Evolutionary conservation across 2,329 filamentous ascomycete species (phyloP), one percentile per base, ranked within the genome.

Genomic region (Monilinia fructigena): DNA sequence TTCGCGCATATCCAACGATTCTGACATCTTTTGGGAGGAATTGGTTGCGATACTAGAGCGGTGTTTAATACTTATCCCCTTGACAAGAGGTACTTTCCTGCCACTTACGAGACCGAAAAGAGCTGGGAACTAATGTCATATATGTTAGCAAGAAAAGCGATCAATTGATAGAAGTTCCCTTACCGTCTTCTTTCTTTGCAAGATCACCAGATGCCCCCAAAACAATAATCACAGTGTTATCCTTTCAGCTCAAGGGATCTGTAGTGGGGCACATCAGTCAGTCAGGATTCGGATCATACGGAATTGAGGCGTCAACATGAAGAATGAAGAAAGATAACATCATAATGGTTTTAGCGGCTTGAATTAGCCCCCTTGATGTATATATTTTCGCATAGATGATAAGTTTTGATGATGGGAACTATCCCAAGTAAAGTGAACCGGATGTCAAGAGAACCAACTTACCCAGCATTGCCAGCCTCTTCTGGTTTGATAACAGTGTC

Each of bases 161-260:
- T 56, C 20, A 55, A 20, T 26, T 26, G 42, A 5, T 28, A 40
- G 48, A 63, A 52, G 35, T 28, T 35, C 31, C 61, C 70, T 78
- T 87, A 96, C 93, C 55, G 95, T 99, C 89, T 99, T 99, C 89
- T 99, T 99, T 99, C 86, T 99, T 99, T 62, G 95, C 95, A 73
- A 99, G 83, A 84, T 99, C 95, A 76, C 95, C 95, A 63, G 95
- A 99, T 72, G 95, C 95, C 76, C 95, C 95, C 73, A 99, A 89
- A 75, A 99, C 95, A 76, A 99, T 86, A 76, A 99, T 96, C 77
- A 93, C 87, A 72, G 95, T 99, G 85, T 99, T 96, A 77, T 98
- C 92, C 85, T 97, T 97, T 99, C 77, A 99, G 89, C 87, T 99
- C 95, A 80, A 96, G 85, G 76, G 87, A 88, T 77, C 92, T 96